phyloP scores from a whole-genome alignment of 2,329 filamentous ascomycete species.

The Nigrograna mackinnonii region DNA sequence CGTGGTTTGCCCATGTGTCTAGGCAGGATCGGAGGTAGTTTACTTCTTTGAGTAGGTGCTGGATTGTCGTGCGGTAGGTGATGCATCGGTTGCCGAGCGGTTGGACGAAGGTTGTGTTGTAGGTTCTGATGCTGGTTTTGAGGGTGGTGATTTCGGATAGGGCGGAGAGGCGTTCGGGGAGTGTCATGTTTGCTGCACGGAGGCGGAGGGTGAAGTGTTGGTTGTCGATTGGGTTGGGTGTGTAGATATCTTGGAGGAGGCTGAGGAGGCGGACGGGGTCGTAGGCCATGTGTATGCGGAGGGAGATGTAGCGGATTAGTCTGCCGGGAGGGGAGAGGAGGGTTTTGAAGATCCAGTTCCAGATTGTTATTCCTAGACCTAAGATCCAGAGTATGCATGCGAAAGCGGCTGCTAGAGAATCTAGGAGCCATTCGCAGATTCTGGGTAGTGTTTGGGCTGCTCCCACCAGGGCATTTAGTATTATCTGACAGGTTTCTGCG shows the following conservation, averaged over 20 bases:
- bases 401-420: no score
- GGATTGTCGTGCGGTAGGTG: conserved; percentile 2
- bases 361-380: not conserved
- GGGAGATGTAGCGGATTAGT: not conserved
- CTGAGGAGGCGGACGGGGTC: not conserved
- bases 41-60: not conserved
- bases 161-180: not conserved
- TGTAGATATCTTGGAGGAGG: not conserved
- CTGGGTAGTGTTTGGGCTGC: no score
- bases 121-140: not conserved
- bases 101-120: not conserved
- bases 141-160: not conserved
- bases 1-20: not conserved
- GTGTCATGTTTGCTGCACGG: not conserved
- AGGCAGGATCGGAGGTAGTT: conserved; percentile 1
- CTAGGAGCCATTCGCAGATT: no score
- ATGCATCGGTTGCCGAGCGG: not conserved
- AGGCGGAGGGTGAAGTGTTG: not conserved
- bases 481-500: not conserved
- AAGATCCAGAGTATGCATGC: not conserved
- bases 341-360: not conserved
- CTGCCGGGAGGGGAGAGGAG: not conserved
- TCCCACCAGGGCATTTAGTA: not conserved
- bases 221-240: not conserved
- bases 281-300: no score